These are phyloP conservation scores for Xylariales sp. DNA, from an alignment of 2,329 filamentous ascomycete genomes.

Conservation along the genomic window DNA sequence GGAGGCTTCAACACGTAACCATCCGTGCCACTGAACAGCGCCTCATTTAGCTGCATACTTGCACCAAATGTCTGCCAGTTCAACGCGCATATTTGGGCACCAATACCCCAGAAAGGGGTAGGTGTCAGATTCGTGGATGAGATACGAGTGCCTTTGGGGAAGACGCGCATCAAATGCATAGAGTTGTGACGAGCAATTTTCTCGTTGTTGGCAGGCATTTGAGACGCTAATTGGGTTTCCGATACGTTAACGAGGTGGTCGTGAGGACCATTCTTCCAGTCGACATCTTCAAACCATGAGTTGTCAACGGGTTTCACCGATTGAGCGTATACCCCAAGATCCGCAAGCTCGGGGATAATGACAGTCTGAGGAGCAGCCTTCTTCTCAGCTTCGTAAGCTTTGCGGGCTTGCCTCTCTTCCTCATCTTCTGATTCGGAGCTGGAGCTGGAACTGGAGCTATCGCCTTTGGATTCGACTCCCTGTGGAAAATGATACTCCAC, in stretches of 20 bases:
- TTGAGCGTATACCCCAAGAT: slow-evolving; percentile 64
- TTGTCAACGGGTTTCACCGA: slow-evolving; percentile 63
- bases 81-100: slow-evolving; percentile 64
- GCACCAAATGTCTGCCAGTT: slow-evolving; percentile 67
- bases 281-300: slow-evolving; percentile 55
- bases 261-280: slow-evolving; percentile 27
- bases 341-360: slow-evolving; percentile 62
- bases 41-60: slow-evolving; percentile 64
- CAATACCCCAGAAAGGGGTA: slow-evolving; percentile 60
- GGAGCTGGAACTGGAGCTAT: slow-evolving; percentile 20
- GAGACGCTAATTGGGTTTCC: slow-evolving; percentile 50
- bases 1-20: slow-evolving; percentile 64
- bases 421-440: slow-evolving; percentile 31
- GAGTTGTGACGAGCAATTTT: slow-evolving; percentile 58
- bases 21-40: slow-evolving; percentile 59
- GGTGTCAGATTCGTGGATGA: slow-evolving; percentile 60
- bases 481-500: slow-evolving; percentile 61
- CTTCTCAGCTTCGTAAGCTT: slow-evolving; percentile 50
- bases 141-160: slow-evolving; percentile 64
- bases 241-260: slow-evolving; percentile 55
- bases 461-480: slow-evolving; percentile 37
- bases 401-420: slow-evolving; percentile 40
- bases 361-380: slow-evolving; percentile 39
- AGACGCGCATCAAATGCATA: slow-evolving; percentile 65
- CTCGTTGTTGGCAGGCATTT: slow-evolving; percentile 41